Evolutionary conservation across 2,329 filamentous ascomycete genomes (phyloP), one percentile per base, ranked within the genome.

Genomic region (Beauveria varroae): DNA sequence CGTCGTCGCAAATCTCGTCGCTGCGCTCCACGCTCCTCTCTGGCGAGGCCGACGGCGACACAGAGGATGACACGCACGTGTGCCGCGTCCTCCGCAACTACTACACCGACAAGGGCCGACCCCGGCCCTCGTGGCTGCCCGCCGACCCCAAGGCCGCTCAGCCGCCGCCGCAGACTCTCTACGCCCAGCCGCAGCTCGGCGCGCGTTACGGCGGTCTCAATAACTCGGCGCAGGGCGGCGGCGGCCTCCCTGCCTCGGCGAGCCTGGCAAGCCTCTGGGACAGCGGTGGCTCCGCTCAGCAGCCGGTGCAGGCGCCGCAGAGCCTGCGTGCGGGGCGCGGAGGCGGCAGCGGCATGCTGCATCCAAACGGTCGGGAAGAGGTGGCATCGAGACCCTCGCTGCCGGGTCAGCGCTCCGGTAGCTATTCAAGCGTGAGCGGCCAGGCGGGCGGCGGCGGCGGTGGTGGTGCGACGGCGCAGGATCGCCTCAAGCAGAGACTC

Each of bases 1-100:
- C 86, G 46, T 83, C 85, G 61, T 86, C 85, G 52, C 83, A 85
- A 68, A 84, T 88, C 71, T 84, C 82, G 66, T 82, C 84, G 67
- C 81, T 87, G 59, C 83, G 84, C 68, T 87, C 87, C 64, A 86
- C 91, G 64, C 85, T 93, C 65, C 84, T 90, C 60, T 77, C 81
- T 66, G 78, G 80, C 71, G 86, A 89, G 66, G 78, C 81, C 67
- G 86, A 88, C 73, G 87, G 87, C 74, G 86, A 89, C 71, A 88
- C 86, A 64, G 84, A 96, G 75, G 93, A 98, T 77, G 91, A 96
- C 77, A 96, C 92, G 3, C 92, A 98, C 78, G 89, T 98, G 70
- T 96, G 91, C 76, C 90, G 95, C 69, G 92, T 96, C 41, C 85
- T 99, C 28, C 89, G 95, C 69, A 88, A 86, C 68, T 96, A 98